phyloP scores from a whole-genome alignment of 768 basidiomycete species.

The Crassisporium funariophilum region DNA sequence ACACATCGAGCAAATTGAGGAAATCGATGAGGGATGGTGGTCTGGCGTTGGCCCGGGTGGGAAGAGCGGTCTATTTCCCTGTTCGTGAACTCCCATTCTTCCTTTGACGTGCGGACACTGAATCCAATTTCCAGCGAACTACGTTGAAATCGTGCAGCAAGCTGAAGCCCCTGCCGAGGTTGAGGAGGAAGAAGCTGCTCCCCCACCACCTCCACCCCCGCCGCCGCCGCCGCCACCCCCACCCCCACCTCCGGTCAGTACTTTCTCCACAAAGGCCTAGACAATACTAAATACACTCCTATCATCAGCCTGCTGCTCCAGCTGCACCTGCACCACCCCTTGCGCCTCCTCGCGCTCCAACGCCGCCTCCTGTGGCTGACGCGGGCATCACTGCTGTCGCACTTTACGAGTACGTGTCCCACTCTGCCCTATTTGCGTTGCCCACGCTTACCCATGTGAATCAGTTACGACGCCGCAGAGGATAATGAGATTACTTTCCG shows the following conservation, averaged over 20 bases:
- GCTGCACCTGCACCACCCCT: slow-evolving; percentile 45
- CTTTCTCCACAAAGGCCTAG: background rate
- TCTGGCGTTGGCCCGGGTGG: slow-evolving; percentile 71
- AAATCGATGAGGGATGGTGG: slow-evolving; percentile 94
- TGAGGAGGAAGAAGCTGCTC: slow-evolving; percentile 44
- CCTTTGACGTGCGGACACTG: background rate
- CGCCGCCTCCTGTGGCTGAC: slow-evolving; percentile 48
- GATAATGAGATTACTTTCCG: slow-evolving; percentile 88
- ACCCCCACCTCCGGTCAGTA: slow-evolving; percentile 41
- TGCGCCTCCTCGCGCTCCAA: slow-evolving; percentile 51
- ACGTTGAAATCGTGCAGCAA: slow-evolving; percentile 74
- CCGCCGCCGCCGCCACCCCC: slow-evolving; percentile 56
- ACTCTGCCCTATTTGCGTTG: background rate
- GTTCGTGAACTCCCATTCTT: slow-evolving; percentile 40
- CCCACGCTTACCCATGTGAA: slow-evolving; percentile 1
- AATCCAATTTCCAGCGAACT: slow-evolving; percentile 60
- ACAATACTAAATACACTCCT: background rate
- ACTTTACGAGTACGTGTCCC: slow-evolving; percentile 63
- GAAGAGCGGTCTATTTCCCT: slow-evolving; percentile 83
- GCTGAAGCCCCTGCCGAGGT: slow-evolving; percentile 37
- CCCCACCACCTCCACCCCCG: slow-evolving; percentile 62
- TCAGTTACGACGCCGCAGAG: slow-evolving; percentile 85
- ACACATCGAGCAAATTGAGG: slow-evolving; percentile 78
- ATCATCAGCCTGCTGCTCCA: slow-evolving; percentile 40
- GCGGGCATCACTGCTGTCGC: slow-evolving; percentile 66